Evolutionary conservation across 2,329 filamentous ascomycete species (phyloP).

Genomic region (Fusarium sp.): DNA sequence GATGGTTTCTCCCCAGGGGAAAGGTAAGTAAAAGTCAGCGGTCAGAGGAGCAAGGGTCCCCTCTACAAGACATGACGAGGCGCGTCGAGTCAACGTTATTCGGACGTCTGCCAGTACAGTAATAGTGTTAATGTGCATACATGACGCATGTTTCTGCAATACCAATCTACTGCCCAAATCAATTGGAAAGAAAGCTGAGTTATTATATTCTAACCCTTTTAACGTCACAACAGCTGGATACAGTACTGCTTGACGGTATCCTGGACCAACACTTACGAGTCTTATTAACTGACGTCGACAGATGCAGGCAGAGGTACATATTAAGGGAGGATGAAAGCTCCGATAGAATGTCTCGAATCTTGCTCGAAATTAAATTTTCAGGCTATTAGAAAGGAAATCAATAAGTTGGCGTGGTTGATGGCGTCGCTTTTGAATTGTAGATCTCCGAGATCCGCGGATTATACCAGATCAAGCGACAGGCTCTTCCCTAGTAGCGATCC

Average conservation of each 20-base stretch:
- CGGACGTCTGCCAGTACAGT: not conserved
- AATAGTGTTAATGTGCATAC: not conserved
- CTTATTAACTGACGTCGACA: not conserved
- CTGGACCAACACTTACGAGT: not conserved
- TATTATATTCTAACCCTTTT: not conserved
- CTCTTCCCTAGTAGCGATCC: not conserved
- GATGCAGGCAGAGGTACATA: not conserved
- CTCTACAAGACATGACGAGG: not conserved
- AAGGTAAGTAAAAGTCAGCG: not conserved
- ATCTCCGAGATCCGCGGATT: constrained; percentile 19
- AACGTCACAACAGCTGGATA: not conserved
- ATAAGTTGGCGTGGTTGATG: not conserved
- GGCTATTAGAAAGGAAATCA: not conserved
- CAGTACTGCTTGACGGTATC: not conserved
- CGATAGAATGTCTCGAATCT: not conserved
- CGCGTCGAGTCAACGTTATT: not conserved
- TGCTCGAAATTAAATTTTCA: not conserved
- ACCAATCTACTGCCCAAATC: not conserved
- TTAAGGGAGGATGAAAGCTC: not conserved
- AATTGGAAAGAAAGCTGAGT: not conserved
- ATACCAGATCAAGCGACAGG: not conserved
- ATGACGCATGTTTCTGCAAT: not conserved
- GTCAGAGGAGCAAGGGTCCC: not conserved
- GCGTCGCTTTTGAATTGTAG: not conserved
- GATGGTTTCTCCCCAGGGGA: not conserved